These are phyloP conservation scores for Aspergillus conjunctus DNA, from an alignment of 495 filamentous ascomycete genomes.

Conservation along the genomic window DNA sequence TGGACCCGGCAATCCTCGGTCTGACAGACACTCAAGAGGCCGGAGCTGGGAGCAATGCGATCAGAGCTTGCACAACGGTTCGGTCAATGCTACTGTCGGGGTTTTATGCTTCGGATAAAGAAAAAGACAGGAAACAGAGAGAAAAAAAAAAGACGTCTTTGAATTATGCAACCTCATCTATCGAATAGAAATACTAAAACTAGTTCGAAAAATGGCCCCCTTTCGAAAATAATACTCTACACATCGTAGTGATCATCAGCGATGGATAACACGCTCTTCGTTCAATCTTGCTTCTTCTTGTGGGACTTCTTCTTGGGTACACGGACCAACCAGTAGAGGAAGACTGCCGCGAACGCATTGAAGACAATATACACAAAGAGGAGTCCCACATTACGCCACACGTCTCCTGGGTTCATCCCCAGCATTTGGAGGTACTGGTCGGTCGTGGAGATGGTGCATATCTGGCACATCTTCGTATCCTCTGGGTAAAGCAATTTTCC, in stretches of 20 bases:
- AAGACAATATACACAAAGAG: conserved; percentile 74
- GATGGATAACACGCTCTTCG: background rate
- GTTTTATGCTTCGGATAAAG: no score
- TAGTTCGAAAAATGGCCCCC: background rate
- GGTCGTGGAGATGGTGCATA: conserved; percentile 61
- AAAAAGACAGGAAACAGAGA: no score
- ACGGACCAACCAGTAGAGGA: conserved; percentile 76
- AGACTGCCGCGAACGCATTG: conserved; percentile 71
- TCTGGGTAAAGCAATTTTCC: conserved; percentile 58
- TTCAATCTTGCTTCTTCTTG: conserved; percentile 43
- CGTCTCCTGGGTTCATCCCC: conserved; percentile 53
- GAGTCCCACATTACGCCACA: conserved; percentile 74
- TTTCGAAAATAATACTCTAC: background rate
- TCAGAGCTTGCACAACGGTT: no score
- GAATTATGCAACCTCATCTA: background rate
- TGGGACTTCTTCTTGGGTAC: conserved; percentile 67
- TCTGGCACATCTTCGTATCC: conserved; percentile 57
- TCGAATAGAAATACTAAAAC: background rate
- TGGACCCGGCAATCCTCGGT: no score
- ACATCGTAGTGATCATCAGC: background rate
- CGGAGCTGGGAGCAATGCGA: no score
- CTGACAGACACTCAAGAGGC: no score
- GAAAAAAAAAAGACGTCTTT: background rate
- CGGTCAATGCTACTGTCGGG: no score
- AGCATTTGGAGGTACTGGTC: conserved; percentile 61